phyloP scores from a whole-genome alignment of 805 yeast species.

The Suhomyces faveliae region DNA sequence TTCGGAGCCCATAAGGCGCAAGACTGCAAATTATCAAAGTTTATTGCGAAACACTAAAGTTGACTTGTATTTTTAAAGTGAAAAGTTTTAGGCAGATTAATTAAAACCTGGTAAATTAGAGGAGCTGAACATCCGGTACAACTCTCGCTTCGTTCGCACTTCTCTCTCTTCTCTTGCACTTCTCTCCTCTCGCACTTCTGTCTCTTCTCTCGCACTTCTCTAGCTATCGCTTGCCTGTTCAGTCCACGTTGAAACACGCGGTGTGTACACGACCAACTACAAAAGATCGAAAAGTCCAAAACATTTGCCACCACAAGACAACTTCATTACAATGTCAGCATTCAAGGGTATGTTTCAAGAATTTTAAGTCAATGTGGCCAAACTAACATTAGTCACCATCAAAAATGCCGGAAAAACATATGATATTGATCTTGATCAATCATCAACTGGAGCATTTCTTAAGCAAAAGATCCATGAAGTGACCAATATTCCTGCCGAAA shows the following conservation, averaged over 20 bases:
- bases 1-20: too few species aligned
- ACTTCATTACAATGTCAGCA: not conserved
- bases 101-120: too few species aligned
- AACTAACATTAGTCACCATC: slow-evolving; percentile 21
- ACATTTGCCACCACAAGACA: slow-evolving; percentile 1
- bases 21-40: too few species aligned
- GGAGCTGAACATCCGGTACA: too few species aligned
- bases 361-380: not conserved
- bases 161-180: too few species aligned
- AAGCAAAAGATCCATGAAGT: slow-evolving; percentile 67
- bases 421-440: slow-evolving; percentile 44
- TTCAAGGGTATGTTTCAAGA: not conserved
- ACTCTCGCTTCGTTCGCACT: too few species aligned
- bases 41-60: too few species aligned
- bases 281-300: not conserved
- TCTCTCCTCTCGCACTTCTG: too few species aligned
- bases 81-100: too few species aligned
- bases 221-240: too few species aligned
- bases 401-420: slow-evolving; percentile 45
- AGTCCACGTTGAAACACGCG: slow-evolving; percentile 1
- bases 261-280: slow-evolving; percentile 1
- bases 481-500: slow-evolving; percentile 81
- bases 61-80: too few species aligned
- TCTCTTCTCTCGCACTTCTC: too few species aligned
- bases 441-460: slow-evolving; percentile 57